Evolutionary conservation across 352 stramenopile species (phyloP).

Genomic region (Pythium volutum): DNA sequence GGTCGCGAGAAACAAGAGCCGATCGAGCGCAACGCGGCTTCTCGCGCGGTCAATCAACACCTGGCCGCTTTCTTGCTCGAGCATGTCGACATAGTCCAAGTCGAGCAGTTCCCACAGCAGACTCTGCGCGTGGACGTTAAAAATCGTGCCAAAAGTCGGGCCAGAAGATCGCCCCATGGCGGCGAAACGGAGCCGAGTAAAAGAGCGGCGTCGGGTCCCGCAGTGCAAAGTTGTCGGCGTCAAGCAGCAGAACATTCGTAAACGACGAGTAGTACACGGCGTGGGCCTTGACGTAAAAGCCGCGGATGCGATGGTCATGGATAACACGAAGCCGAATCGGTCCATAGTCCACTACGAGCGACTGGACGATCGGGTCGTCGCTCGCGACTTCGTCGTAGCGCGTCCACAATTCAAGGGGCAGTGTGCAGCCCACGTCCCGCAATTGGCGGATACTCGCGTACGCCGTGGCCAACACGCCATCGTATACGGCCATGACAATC

Average conservation of each 20-base stretch:
- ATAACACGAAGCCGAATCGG: conserved; percentile 28
- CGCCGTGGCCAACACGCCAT: conserved; percentile 22
- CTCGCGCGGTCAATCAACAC: conserved; percentile 23
- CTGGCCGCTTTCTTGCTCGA: conserved; percentile 36
- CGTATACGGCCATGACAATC: conserved; percentile 39
- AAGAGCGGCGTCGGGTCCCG: conserved; percentile 31
- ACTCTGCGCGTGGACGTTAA: conserved; percentile 34
- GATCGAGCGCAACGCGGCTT: conserved; percentile 15
- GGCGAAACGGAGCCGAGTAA: conserved; percentile 15
- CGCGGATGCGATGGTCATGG: conserved; percentile 19
- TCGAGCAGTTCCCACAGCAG: conserved; percentile 32
- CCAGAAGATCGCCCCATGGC: conserved; percentile 35
- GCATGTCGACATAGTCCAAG: conserved; percentile 28
- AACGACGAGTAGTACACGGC: conserved; percentile 37
- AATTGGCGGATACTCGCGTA: conserved; percentile 31
- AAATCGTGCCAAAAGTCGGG: conserved; percentile 41
- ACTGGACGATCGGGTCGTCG: conserved; percentile 22
- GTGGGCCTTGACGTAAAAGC: conserved; percentile 36
- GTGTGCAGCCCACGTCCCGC: conserved; percentile 22
- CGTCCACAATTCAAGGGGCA: conserved; percentile 35
- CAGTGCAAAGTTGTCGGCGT: conserved; percentile 35
- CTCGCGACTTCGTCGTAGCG: conserved; percentile 24
- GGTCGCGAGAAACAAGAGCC: conserved; percentile 25
- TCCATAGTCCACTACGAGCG: conserved; percentile 23
- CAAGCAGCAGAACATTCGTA: conserved; percentile 28